Conservation (phyloP, 768 basidiomycete genomes). For the Cystoderma amianthinum region DNA sequence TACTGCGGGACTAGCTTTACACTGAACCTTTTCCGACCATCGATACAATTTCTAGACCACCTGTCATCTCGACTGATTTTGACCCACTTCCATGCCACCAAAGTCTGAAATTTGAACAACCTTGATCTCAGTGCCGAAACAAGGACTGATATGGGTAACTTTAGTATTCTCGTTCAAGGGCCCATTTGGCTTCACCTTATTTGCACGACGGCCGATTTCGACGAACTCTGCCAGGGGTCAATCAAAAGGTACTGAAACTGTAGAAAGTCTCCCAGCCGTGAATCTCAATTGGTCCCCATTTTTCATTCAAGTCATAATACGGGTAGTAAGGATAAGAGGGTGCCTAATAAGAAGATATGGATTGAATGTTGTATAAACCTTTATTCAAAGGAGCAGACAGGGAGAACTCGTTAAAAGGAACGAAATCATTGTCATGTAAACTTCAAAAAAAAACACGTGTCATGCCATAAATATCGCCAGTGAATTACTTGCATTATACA, state of each 20-base stretch:
- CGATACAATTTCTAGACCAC: too few species aligned
- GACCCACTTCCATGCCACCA: too few species aligned
- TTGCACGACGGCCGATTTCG: constrained; percentile 39
- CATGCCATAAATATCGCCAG: too few species aligned
- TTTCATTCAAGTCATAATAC: constrained; percentile 37
- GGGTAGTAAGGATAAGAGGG: constrained; percentile 47
- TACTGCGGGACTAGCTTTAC: too few species aligned
- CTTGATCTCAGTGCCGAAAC: constrained; percentile 42
- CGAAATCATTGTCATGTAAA: too few species aligned
- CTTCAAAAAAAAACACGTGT: too few species aligned
- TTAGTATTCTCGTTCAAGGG: constrained; percentile 33
- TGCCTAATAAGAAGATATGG: constrained; percentile 14
- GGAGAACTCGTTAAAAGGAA: too few species aligned
- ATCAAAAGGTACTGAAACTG: not conserved
- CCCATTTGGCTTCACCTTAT: constrained; percentile 45
- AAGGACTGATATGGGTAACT: constrained; percentile 36
- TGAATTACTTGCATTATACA: too few species aligned
- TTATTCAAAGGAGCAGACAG: too few species aligned
- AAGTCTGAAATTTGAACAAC: constrained; percentile 50
- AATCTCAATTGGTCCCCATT: constrained; percentile 40
- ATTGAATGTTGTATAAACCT: too few species aligned
- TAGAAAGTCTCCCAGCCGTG: constrained; percentile 22
- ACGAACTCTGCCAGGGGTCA: constrained; percentile 22
- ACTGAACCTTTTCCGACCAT: too few species aligned
- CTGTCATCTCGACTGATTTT: too few species aligned